Conservation (phyloP, 331 rosid genomes). For the Stylosanthes scabra region DNA sequence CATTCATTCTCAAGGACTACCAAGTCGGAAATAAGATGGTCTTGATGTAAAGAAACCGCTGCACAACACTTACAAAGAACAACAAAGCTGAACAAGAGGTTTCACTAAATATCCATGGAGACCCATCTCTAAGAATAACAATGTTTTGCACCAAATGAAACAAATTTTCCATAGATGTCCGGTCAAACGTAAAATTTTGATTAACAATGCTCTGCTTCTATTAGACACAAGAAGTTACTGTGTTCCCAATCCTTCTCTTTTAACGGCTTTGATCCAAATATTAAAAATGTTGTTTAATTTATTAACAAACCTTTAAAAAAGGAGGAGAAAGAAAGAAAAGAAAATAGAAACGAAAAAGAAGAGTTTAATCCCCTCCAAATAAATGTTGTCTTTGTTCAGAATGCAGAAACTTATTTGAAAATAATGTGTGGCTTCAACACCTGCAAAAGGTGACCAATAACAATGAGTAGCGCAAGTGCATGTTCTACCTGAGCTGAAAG, state of each 20-base stretch:
- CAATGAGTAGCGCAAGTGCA: background rate
- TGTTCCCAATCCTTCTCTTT: background rate
- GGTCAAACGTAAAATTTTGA: background rate
- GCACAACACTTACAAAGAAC: conserved; percentile 8
- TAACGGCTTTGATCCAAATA: background rate
- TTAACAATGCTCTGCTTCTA: conserved; percentile 6
- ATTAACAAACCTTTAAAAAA: no score
- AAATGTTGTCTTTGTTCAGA: background rate
- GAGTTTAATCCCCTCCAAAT: background rate
- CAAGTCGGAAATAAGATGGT: conserved; percentile 10
- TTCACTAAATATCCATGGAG: conserved; percentile 13
- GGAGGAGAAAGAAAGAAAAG: no score
- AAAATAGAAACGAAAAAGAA: no score
- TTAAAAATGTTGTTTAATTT: background rate
- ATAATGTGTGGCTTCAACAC: background rate
- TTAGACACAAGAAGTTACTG: conserved; percentile 7
- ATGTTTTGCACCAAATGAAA: no score
- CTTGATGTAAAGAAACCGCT: conserved; percentile 11
- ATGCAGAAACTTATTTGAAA: background rate
- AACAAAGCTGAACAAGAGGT: background rate
- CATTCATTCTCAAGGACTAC: background rate
- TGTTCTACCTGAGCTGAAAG: conserved; percentile 2
- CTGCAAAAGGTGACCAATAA: background rate
- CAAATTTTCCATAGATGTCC: background rate
- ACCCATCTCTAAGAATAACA: background rate